A percentile compares a stretch with the other conserved stretches of the same genome.
Evolutionary conservation across 1,139 yeast genomes (phyloP).

Genomic region (Lodderomyces metapsilosis): DNA sequence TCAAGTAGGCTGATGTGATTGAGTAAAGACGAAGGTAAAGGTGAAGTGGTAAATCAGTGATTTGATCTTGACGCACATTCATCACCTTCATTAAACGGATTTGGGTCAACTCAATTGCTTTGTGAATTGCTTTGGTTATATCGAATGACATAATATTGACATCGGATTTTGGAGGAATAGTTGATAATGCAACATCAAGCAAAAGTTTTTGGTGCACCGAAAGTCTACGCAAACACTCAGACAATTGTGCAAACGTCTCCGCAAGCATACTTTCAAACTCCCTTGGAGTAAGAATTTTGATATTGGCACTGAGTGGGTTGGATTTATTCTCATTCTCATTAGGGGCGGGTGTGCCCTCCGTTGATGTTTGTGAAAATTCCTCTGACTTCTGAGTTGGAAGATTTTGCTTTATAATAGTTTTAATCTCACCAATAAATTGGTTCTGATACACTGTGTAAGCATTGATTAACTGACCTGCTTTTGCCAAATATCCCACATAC

Average conservation of each 20-base stretch:
- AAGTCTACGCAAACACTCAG: conserved; percentile 72
- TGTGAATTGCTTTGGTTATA: conserved; percentile 57
- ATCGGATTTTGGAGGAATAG: conserved; percentile 34
- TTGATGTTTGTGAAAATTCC: conserved; percentile 26
- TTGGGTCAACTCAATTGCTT: conserved; percentile 73
- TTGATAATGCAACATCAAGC: conserved; percentile 68
- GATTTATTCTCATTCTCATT: conserved; percentile 9
- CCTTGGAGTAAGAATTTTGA: conserved; percentile 63
- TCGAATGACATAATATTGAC: conserved; percentile 59
- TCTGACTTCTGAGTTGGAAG: conserved; percentile 46
- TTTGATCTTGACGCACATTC: conserved; percentile 73
- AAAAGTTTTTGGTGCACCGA: conserved; percentile 77
- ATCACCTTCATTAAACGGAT: conserved; percentile 75
- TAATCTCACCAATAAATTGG: conserved; percentile 64
- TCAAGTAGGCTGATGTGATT: conserved; percentile 65
- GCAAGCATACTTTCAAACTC: conserved; percentile 76
- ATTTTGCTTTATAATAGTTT: conserved; percentile 63
- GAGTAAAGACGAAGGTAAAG: conserved; percentile 67
- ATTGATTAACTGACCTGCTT: conserved; percentile 61
- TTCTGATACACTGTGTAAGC: conserved; percentile 73
- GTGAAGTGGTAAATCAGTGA: conserved; percentile 52
- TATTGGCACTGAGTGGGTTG: conserved; percentile 42
- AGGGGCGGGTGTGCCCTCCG: conserved; percentile 32
- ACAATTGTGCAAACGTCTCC: conserved; percentile 59
- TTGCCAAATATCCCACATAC: conserved; percentile 54